A percentile compares a stretch with the other conserved stretches of the same genome.
Conservation (phyloP, 352 stramenopile species). For the Globisporangium lucens region DNA sequence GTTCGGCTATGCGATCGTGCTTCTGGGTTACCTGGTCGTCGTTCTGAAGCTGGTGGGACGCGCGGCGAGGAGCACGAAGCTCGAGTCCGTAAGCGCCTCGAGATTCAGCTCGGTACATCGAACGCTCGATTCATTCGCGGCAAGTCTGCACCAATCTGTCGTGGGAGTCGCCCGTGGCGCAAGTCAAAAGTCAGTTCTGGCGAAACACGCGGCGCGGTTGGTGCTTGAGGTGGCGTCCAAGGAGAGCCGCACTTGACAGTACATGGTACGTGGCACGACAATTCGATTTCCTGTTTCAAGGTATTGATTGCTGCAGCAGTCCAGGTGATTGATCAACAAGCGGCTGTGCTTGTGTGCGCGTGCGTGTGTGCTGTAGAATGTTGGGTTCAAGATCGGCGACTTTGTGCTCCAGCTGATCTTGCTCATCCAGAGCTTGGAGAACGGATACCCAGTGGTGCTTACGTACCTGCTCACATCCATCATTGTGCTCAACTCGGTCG, state of each 20-base stretch:
- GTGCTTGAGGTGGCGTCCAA: neutral
- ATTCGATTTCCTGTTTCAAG: neutral
- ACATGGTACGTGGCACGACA: neutral
- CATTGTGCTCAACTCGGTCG: neutral
- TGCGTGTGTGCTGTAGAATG: neutral
- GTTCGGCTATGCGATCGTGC: slow-evolving; percentile 16
- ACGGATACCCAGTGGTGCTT: neutral
- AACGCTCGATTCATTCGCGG: neutral
- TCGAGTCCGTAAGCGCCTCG: neutral
- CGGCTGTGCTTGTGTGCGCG: neutral
- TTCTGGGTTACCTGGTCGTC: slow-evolving; percentile 25
- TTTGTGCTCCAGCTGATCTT: neutral
- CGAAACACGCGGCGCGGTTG: neutral
- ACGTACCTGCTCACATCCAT: neutral
- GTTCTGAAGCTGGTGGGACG: neutral
- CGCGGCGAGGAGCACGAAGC: neutral
- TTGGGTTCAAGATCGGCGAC: neutral
- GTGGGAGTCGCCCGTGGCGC: too few species aligned
- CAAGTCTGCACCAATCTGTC: neutral
- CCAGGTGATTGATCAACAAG: neutral
- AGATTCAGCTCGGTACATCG: neutral
- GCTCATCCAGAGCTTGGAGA: neutral
- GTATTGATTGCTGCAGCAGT: too few species aligned
- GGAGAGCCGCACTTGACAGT: neutral
- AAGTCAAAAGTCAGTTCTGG: neutral